Conservation (phyloP, 2,329 filamentous ascomycete genomes). For the Sarocladium brachiariae region DNA sequence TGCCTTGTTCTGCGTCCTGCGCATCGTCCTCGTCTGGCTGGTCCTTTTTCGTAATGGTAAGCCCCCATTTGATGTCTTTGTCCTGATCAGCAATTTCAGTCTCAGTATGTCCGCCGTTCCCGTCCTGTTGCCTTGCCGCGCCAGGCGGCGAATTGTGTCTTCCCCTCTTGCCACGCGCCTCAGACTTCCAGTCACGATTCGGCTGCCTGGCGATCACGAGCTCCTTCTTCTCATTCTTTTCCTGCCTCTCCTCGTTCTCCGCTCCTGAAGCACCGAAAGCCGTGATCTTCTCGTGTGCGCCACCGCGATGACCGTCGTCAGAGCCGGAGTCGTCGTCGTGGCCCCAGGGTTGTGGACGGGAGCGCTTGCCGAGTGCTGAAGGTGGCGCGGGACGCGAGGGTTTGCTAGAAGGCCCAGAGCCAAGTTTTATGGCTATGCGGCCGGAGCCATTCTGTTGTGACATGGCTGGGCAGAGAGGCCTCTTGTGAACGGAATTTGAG, state of each 20-base stretch:
- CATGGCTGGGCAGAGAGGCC: conserved; percentile 25
- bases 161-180: conserved; percentile 39
- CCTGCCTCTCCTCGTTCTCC: conserved; percentile 18
- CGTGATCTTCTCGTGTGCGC: conserved; percentile 40
- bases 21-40: conserved; percentile 34
- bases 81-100: conserved; percentile 38
- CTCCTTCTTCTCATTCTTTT: conserved; percentile 24
- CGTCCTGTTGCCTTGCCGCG: conserved; percentile 40
- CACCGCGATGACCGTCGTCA: conserved; percentile 24
- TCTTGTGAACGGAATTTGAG: too few species aligned
- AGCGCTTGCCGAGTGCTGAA: conserved; percentile 42
- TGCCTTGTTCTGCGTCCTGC: conserved; percentile 11
- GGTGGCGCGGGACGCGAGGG: conserved; percentile 29
- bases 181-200: conserved; percentile 58
- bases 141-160: conserved; percentile 49
- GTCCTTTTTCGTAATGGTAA: conserved; percentile 39
- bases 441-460: conserved; percentile 21
- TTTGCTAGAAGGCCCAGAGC: conserved; percentile 18
- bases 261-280: conserved; percentile 40
- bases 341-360: conserved; percentile 34
- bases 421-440: conserved; percentile 45
- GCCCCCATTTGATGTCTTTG: conserved; percentile 49
- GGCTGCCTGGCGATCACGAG: conserved; percentile 51
- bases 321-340: conserved; percentile 36
- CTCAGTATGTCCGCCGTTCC: conserved; percentile 16